These are phyloP conservation scores for Termitomyces sp. DNA, from an alignment of 768 basidiomycete genomes.

Conservation along the genomic window DNA sequence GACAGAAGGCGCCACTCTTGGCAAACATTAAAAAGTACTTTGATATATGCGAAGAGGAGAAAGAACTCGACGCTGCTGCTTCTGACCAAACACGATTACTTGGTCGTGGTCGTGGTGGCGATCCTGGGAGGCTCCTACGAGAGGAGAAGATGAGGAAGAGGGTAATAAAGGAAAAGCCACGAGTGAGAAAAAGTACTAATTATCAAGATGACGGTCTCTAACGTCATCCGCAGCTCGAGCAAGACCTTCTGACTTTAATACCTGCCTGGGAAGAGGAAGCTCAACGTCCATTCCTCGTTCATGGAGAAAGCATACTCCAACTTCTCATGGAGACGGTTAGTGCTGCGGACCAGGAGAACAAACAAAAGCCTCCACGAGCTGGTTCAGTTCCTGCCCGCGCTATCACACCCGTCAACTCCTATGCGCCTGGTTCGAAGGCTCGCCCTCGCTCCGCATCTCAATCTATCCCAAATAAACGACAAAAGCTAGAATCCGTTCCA, in stretches of 20 bases:
- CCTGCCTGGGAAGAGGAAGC: conserved; percentile 83
- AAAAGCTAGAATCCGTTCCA: conserved; percentile 38
- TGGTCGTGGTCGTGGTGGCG: conserved; percentile 78
- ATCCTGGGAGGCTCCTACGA: conserved; percentile 79
- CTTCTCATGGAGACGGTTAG: conserved; percentile 69
- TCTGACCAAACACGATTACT: conserved; percentile 78
- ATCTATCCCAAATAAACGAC: conserved; percentile 60
- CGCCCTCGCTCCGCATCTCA: conserved; percentile 54
- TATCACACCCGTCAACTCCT: conserved; percentile 44
- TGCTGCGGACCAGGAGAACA: conserved; percentile 78
- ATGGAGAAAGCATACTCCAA: conserved; percentile 77
- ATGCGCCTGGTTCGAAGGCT: conserved; percentile 29
- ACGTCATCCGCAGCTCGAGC: conserved; percentile 60
- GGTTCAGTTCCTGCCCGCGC: conserved; percentile 59
- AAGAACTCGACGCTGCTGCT: conserved; percentile 76
- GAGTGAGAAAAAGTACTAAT: conserved; percentile 46
- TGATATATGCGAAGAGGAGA: conserved; percentile 85
- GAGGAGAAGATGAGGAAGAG: conserved; percentile 98
- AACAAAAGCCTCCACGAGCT: conserved; percentile 44
- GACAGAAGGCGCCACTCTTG: conserved; percentile 71
- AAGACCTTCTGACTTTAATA: conserved; percentile 72
- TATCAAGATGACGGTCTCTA: background rate
- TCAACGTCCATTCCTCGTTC: conserved; percentile 72
- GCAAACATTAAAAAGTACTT: conserved; percentile 82
- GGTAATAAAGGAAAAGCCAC: conserved; percentile 87